Evolutionary conservation across 2,329 filamentous ascomycete species (phyloP).

Genomic region (Annulohypoxylon truncatum): DNA sequence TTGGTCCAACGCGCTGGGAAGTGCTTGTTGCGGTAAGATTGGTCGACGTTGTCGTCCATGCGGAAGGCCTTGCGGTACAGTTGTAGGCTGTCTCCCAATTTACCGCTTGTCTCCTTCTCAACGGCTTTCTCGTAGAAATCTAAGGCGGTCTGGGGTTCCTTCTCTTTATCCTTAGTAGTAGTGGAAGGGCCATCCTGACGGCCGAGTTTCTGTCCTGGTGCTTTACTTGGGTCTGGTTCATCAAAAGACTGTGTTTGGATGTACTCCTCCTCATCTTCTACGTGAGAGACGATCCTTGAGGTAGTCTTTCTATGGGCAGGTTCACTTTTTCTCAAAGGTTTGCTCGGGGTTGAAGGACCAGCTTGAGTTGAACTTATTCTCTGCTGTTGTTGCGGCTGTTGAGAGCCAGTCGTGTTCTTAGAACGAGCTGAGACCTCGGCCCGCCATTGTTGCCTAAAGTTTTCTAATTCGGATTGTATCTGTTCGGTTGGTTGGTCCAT

Average conservation of each 20-base stretch:
- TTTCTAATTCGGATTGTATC: conserved; percentile 79
- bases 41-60: conserved; percentile 87
- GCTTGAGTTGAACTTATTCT: conserved; percentile 25
- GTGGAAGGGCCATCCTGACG: conserved; percentile 21
- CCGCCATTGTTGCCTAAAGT: conserved; percentile 86
- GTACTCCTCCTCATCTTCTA: conserved; percentile 49
- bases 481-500: conserved; percentile 46
- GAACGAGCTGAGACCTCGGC: conserved; percentile 73
- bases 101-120: conserved; percentile 86
- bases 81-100: conserved; percentile 85
- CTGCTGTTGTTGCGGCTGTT: conserved; percentile 37
- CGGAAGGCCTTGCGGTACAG: conserved; percentile 92
- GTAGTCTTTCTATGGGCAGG: conserved; percentile 36
- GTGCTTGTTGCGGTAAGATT: conserved; percentile 89
- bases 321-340: conserved; percentile 36
- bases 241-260: conserved; percentile 49
- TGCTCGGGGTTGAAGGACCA: conserved; percentile 36
- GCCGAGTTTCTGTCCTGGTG: conserved; percentile 36
- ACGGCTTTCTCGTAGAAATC: conserved; percentile 95
- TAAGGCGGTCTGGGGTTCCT: conserved; percentile 68
- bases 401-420: conserved; percentile 46
- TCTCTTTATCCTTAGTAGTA: conserved; percentile 38
- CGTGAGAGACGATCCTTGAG: conserved; percentile 25
- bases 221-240: conserved; percentile 44
- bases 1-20: conserved; percentile 75